Evolutionary conservation across 2,329 filamentous ascomycete genomes (phyloP), one percentile per base, ranked within the genome.

Genomic region (Colletotrichum navitas): DNA sequence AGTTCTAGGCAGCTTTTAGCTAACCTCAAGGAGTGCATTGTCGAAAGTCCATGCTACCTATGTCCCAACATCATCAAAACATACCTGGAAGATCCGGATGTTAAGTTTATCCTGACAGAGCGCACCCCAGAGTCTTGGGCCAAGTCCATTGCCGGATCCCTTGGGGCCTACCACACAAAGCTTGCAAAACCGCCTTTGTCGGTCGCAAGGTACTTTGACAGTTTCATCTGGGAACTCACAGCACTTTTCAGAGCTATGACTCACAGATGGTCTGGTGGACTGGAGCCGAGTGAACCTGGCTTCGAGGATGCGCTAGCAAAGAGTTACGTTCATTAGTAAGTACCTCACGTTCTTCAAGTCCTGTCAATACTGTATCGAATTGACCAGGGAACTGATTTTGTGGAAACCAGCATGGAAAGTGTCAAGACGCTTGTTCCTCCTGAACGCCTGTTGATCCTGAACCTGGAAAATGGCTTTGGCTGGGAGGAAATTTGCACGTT

Each of bases 401-500:
- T 21, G 77, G 75, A 26, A 70, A 72, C 26, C 60, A 76, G 58
- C 74, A 11, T 71, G 29, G 51, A 73, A 36, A 76, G 74, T 5
- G 78, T 78, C 60, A 72, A 65, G 21, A 52, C 77, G 11, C 52
- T 63, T 0, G 72, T 78, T 26, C 80, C 80, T 1, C 61, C 74
- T 5, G 76, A 79, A 21, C 74, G 75, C 41, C 71, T 82, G 29
- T 74, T 79, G n/a, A 72, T 75, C 5, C 73, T 77, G 47, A 79
- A 75, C 47, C 74, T 82, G 1, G 80, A 82, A 66, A 77, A 81
- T 43, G 80, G 78, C 0, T 80, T 81, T 12, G 80, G 79, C 4
- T 82, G 80, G 80, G 79, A 81, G 63, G 70, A 81, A 49, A 78
- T 82, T 2, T 82, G 80, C 49, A 76, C 77, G 1, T 80, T 80